phyloP scores from a whole-genome alignment of 345 rosid genomes.

The Viola odorata region DNA sequence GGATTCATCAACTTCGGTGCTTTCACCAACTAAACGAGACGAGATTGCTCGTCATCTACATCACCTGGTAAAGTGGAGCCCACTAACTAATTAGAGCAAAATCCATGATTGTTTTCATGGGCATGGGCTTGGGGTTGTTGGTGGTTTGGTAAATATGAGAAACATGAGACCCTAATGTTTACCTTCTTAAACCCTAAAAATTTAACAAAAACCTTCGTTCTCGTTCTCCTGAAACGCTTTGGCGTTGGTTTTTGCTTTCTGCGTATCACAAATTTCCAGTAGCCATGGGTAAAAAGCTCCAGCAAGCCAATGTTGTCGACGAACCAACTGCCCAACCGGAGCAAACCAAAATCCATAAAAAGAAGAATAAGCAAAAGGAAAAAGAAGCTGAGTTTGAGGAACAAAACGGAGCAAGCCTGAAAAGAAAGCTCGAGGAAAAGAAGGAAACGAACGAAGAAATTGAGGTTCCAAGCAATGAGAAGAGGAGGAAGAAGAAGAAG shows the following conservation, averaged over 20 bases:
- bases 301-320: constrained; percentile 18
- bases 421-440: constrained; percentile 25
- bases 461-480: constrained; percentile 1
- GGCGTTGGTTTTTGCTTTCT: not conserved
- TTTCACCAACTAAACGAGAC: no score
- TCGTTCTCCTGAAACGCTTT: no score
- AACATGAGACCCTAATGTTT: not conserved
- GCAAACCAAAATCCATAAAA: constrained; percentile 16
- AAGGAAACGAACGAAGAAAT: constrained; percentile 18
- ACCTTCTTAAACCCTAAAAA: constrained; percentile 11
- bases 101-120: no score
- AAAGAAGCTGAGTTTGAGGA: constrained; percentile 17
- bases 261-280: not conserved
- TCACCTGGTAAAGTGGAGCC: no score
- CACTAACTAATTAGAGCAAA: no score
- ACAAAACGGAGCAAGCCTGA: constrained; percentile 22
- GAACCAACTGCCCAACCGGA: constrained; percentile 17
- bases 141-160: not conserved
- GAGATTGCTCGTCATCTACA: no score
- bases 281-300: constrained; percentile 36
- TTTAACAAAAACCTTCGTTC: not conserved
- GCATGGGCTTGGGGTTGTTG: no score
- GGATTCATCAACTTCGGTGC: no score
- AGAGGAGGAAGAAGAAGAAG: constrained; percentile 24
- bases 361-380: constrained; percentile 40